Evolutionary conservation across 345 rosid genomes (phyloP), one percentile per base, ranked within the genome.

Genomic region (Schrenkiella parvula): DNA sequence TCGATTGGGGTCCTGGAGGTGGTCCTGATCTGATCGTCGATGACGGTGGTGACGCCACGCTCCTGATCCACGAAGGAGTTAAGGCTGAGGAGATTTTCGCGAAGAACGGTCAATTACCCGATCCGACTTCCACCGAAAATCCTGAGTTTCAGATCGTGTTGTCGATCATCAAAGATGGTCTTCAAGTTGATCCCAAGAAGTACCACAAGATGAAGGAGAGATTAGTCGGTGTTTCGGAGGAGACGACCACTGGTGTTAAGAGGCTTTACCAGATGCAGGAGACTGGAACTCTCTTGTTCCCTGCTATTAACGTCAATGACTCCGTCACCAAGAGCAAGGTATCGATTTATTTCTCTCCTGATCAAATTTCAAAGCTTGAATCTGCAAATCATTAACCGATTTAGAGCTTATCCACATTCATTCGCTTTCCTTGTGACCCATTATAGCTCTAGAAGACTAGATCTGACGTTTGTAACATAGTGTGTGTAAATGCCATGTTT

Each of bases 11-110:
- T 32, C 86, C 92, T 0, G 86, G 75, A 3, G 96, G 96, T 2
- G 96, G 98, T 32, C 96, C 95, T 9, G 93, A 88, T 63, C 87
- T 92, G 9, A 88, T 93, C 32, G 97, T 93, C 12, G 98, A 90
- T 51, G 98, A 93, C 15, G 97, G 97, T n/a, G 98, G 98, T 12
- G 98, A 93, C 61, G 96, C 95, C 12, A 90, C 98, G 0, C 82
- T 93, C 10, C 66, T 93, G 78, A 93, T 93, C 79, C 98, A 93
- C 29, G 97, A 93, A 68, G 98, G 96, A 2, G 93, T 93, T 14
- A 90, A 93, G 67, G 98, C 98, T 1, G 97, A 93, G 75, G 93
- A 87, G 87, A 43, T 72, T 11, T 93, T 46, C 11, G 96, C 76
- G 71, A 87, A 87, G 87, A 83, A 78, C 11, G 93, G 98, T 6